Base-by-base conservation (phyloP, 495 filamentous ascomycete species). In the Talaromyces trachyspermus region DNA sequence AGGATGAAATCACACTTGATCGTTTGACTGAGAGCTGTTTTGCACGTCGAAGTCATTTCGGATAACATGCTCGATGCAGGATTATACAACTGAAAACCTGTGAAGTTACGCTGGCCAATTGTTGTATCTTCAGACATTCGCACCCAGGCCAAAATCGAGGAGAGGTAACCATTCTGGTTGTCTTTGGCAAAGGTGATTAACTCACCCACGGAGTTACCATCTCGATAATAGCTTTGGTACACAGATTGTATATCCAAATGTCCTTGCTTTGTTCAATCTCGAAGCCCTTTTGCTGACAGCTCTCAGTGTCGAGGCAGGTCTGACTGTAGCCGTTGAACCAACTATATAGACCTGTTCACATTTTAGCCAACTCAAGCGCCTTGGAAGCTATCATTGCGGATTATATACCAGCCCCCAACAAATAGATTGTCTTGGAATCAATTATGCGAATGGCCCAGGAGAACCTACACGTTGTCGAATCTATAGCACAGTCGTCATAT, bases 191-290 rank as follows among this genome's bases (percentile, higher is more conserved):
- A 45, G 18, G 57, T 59, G 0, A 46, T 20, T 5, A 5, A 30
- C 8, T 52, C 55, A 17, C 45, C 39, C 4, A 40, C 35, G 0
- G 53, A 53, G 41, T 46, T 79, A 94, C 63, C 84, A 89, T 89
- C 57, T 82, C 84, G 9, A 72, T 70, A 10, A 75, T 71, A 12
- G 80, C 88, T 64, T 88, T 88, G 25, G 88, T 92, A 63, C 74
- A 84, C 20, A 91, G 51, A 20, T 78, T 85, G 55, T 78, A 86
- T n/a, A 89, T 53, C 54, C 78, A 75, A 33, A 89, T 65, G 19
- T 69, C 69, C 30, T 71, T 70, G 50, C 61, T 63, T 5, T 61
- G 54, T 24, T 49, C 33, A 17, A 63, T 52, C 14, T 63, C 43
- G 12, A 68, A 47, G 10, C 54, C 60, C 2, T 48, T 43, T 2